These are phyloP conservation scores for Pseudogymnoascus verrucosus DNA, from an alignment of 2,329 filamentous ascomycete genomes.

Conservation along the genomic window DNA sequence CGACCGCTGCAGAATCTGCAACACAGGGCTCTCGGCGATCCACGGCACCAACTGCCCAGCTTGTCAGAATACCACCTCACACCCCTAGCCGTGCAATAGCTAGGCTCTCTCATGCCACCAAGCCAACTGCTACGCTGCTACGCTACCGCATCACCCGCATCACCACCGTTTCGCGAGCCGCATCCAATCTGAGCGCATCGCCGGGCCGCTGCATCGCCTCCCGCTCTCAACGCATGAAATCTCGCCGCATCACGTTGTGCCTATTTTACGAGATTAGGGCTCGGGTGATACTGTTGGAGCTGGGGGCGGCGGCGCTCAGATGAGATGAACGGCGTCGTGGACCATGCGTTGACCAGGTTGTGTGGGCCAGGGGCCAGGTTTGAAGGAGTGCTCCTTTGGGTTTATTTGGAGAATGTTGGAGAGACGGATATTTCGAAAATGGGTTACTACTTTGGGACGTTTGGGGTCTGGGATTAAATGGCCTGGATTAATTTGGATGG, in stretches of 20 bases:
- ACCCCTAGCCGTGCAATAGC: not conserved
- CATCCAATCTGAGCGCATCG: not conserved
- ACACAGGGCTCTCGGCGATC: not conserved
- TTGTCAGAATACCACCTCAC: not conserved
- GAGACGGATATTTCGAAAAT: not conserved
- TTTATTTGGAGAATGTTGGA: not conserved
- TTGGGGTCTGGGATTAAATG: not conserved
- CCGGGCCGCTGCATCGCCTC: not conserved
- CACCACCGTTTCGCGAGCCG: not conserved
- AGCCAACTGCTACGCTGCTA: not conserved
- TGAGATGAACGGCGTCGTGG: not conserved
- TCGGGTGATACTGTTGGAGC: not conserved
- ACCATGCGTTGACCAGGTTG: not conserved
- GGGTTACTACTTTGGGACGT: not conserved
- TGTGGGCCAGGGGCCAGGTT: not conserved
- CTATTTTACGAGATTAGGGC: not conserved
- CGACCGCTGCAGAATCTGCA: not conserved
- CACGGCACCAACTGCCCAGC: not conserved
- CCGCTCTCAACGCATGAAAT: not conserved
- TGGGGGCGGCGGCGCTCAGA: not conserved
- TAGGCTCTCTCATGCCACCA: not conserved
- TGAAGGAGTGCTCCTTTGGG: not conserved
- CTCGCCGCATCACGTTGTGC: not conserved
- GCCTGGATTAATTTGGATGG: not conserved
- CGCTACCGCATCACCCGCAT: not conserved